Conservation (phyloP, 2,329 filamentous ascomycete genomes). For the Calonectria leucothoes region DNA sequence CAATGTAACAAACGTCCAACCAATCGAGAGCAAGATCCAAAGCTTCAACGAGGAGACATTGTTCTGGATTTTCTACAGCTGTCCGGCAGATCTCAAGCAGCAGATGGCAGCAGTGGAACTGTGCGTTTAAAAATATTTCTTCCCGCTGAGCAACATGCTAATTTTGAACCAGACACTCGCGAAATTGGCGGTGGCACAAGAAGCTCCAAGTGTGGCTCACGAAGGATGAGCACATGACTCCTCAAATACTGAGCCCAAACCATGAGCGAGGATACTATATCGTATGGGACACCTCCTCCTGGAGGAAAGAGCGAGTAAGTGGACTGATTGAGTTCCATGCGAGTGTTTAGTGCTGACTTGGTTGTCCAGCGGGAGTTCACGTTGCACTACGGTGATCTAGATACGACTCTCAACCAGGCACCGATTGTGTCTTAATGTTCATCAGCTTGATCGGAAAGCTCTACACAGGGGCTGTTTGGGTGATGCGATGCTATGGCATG, state of each 20-base stretch:
- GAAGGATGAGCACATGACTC: conserved; percentile 74
- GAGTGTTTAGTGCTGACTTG: conserved; percentile 19
- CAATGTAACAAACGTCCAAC: conserved; percentile 73
- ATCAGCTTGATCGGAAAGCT: conserved; percentile 23
- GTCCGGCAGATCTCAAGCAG: conserved; percentile 71
- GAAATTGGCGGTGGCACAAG: conserved; percentile 78
- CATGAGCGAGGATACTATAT: conserved; percentile 76
- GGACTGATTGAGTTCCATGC: background rate
- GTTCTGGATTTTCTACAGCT: conserved; percentile 78
- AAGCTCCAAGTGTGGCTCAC: conserved; percentile 75
- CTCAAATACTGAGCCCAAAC: conserved; percentile 67
- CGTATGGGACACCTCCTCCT: conserved; percentile 72
- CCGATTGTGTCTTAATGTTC: conserved; percentile 42
- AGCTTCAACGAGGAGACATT: conserved; percentile 77
- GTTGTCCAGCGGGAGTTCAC: conserved; percentile 67
- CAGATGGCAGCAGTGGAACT: conserved; percentile 72
- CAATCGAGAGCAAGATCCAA: conserved; percentile 72
- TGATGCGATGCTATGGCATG: conserved; percentile 26
- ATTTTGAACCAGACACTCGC: conserved; percentile 62
- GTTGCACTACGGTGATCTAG: conserved; percentile 71
- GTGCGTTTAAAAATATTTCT: conserved; percentile 53
- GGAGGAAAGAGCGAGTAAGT: conserved; percentile 73
- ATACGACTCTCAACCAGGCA: conserved; percentile 56
- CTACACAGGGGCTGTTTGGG: conserved; percentile 2
- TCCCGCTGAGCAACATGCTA: background rate